A percentile compares a stretch with the other conserved stretches of the same genome.
Evolutionary conservation across 257 asterid genomes (phyloP).

Genomic region (Schizonepeta tenuifolia): DNA sequence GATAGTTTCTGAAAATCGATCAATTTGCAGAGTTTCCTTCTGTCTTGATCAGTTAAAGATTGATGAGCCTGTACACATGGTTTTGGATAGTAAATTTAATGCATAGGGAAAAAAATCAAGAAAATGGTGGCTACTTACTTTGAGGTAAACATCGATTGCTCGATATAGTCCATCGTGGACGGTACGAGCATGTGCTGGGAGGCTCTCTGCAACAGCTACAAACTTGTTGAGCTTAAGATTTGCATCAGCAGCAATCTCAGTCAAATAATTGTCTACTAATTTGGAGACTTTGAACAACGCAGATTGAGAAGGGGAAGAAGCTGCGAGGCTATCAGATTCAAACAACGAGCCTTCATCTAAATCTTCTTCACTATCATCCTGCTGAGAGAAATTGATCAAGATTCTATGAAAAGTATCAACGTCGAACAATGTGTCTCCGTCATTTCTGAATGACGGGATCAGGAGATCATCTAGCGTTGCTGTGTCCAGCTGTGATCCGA

Average conservation of each 20-base stretch:
- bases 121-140: constrained; percentile 50
- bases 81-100: neutral
- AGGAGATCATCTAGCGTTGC: constrained; percentile 89
- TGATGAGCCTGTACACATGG: constrained; percentile 68
- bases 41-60: constrained; percentile 71
- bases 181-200: constrained; percentile 84
- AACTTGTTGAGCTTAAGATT: constrained; percentile 87
- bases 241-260: constrained; percentile 94
- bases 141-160: constrained; percentile 87
- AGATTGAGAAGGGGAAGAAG: constrained; percentile 76
- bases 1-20: constrained; percentile 87
- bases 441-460: constrained; percentile 75
- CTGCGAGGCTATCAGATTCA: constrained; percentile 58
- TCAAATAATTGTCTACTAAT: constrained; percentile 76
- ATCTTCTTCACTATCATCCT: constrained; percentile 89
- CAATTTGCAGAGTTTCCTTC: constrained; percentile 71
- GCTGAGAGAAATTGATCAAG: constrained; percentile 81
- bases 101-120: neutral
- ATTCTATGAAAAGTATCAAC: constrained; percentile 85
- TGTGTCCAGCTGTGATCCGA: constrained; percentile 76
- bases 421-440: constrained; percentile 84
- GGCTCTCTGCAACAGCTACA: constrained; percentile 72
- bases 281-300: constrained; percentile 83
- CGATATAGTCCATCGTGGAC: constrained; percentile 83
- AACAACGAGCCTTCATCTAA: constrained; percentile 71